Evolutionary conservation across 305 asterid genomes (phyloP).

Genomic region (Caryopteris hybrid): DNA sequence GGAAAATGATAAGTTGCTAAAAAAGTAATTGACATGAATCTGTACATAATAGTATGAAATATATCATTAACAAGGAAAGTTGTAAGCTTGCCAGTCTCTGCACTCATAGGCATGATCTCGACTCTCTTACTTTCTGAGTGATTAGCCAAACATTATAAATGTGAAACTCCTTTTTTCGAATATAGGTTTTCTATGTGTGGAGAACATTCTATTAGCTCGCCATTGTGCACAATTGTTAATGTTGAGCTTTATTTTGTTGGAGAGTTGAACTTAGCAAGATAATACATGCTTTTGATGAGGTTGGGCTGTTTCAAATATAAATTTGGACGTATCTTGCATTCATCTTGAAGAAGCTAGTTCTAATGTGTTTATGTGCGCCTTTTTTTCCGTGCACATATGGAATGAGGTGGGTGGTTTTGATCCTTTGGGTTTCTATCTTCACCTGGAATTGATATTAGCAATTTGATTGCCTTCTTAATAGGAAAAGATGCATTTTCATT

Average conservation of each 20-base stretch:
- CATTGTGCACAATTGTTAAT: neutral
- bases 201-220: neutral
- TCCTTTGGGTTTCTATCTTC: no score
- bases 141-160: no score
- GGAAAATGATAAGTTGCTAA: neutral
- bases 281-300: neutral
- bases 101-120: neutral
- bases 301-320: neutral
- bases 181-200: neutral
- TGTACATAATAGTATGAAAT: neutral
- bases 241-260: neutral
- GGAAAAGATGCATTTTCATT: neutral
- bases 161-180: neutral
- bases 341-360: neutral
- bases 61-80: neutral
- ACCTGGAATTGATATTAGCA: neutral
- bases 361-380: neutral
- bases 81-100: neutral
- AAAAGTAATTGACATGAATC: neutral
- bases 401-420: no score
- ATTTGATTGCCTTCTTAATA: neutral
- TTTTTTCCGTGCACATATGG: no score
- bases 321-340: neutral
- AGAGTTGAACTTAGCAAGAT: neutral
- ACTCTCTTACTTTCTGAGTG: no score